Conservation (phyloP, 2,329 filamentous ascomycete genomes). For the Trichophyton mentagrophytes region DNA sequence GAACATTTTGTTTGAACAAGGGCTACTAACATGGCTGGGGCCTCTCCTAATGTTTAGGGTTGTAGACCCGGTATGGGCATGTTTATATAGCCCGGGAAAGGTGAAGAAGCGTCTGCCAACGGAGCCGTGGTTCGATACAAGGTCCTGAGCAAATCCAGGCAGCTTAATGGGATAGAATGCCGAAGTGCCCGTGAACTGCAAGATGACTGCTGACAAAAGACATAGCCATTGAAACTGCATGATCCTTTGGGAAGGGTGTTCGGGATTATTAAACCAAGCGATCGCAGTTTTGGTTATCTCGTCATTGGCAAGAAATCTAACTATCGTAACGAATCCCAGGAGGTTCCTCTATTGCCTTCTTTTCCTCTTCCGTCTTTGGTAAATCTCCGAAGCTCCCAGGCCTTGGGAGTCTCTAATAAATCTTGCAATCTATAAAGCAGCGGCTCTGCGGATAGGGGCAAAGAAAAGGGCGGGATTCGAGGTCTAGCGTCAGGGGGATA, state of each 20-base stretch:
- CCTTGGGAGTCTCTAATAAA: not conserved
- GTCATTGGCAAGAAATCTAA: not conserved
- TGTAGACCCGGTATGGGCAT: constrained; percentile 12
- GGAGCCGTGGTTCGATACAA: constrained; percentile 13
- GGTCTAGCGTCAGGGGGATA: not conserved
- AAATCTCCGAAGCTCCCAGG: not conserved
- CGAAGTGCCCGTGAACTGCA: constrained; percentile 24
- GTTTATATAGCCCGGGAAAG: constrained; percentile 7
- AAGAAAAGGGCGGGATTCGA: not conserved
- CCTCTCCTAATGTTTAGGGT: constrained; percentile 29
- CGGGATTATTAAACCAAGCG: constrained; percentile 1
- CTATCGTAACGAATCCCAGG: not conserved
- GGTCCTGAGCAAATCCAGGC: not conserved
- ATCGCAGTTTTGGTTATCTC: not conserved
- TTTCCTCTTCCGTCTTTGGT: too few relatives aligned
- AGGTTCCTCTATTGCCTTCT: not conserved
- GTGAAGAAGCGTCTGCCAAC: constrained; percentile 11
- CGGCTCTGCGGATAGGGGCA: not conserved
- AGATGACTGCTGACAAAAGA: constrained; percentile 20
- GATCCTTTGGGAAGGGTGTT: constrained; percentile 17
- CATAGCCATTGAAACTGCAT: constrained; percentile 26
- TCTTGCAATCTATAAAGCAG: not conserved
- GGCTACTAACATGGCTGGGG: constrained; percentile 15
- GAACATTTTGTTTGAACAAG: not conserved
- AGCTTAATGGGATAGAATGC: constrained; percentile 34